Conservation (phyloP, 2,329 filamentous ascomycete species). For the Dendrostoma leiphaemia region DNA sequence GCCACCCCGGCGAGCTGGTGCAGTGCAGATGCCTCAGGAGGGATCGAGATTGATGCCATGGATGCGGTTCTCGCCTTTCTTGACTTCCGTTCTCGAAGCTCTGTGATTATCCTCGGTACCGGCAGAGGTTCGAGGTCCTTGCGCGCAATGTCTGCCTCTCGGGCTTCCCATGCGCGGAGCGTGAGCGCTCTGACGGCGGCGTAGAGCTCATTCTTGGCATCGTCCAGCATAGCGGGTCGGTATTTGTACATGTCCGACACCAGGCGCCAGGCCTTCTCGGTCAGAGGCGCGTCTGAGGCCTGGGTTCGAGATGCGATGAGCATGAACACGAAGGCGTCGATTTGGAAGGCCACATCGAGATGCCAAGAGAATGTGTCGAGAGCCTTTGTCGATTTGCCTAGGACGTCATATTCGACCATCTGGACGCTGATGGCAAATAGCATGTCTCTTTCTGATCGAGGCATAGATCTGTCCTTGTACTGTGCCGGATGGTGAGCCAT, state of each 20-base stretch:
- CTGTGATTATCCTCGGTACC: conserved; percentile 4
- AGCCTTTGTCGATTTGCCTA: conserved; percentile 12
- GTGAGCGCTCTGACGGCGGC: conserved; percentile 22
- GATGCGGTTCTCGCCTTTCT: conserved; percentile 10
- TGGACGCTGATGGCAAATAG: conserved; percentile 21
- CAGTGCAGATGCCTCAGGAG: conserved; percentile 11
- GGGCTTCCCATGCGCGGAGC: conserved; percentile 22
- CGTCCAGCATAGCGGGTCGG: conserved; percentile 15
- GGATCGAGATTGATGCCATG: neutral
- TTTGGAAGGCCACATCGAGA: conserved; percentile 24
- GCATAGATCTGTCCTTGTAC: conserved; percentile 21
- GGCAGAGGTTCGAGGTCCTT: conserved; percentile 4
- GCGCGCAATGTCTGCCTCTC: conserved; percentile 18
- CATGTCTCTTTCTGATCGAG: conserved; percentile 22
- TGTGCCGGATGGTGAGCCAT: conserved; percentile 25
- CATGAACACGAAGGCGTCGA: conserved; percentile 21
- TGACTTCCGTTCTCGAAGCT: conserved; percentile 13
- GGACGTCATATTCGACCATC: conserved; percentile 21
- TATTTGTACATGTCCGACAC: conserved; percentile 20
- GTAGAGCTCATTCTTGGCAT: conserved; percentile 17
- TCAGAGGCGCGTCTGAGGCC: conserved; percentile 11
- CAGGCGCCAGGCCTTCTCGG: conserved; percentile 21
- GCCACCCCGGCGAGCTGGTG: conserved; percentile 17
- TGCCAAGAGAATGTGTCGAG: conserved; percentile 23
- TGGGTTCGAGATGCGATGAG: conserved; percentile 20